A percentile compares a stretch with the other conserved stretches of the same genome.
phyloP scores from a whole-genome alignment of 176 grass and related monocot species.

The Raddia distichophylla region DNA sequence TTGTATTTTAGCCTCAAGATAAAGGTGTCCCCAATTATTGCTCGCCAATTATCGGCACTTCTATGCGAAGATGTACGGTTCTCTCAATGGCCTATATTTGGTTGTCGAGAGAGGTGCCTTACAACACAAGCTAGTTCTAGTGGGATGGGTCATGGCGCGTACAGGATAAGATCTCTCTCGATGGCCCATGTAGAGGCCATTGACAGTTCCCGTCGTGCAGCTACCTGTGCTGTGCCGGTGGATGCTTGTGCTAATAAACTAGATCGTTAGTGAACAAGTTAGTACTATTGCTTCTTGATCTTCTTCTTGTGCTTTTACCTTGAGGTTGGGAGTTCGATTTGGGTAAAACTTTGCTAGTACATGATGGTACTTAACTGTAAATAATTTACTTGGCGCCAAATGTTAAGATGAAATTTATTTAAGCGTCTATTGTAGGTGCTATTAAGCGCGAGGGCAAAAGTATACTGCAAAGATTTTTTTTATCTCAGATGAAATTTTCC shows the following conservation, averaged over 20 bases:
- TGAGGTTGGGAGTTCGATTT: not conserved
- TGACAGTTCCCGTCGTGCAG: constrained; percentile 57
- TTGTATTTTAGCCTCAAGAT: too few relatives aligned
- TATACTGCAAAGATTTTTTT: not conserved
- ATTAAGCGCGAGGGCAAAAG: not conserved
- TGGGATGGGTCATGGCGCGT: too few relatives aligned
- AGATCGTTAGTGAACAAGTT: not conserved
- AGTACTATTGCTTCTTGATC: not conserved
- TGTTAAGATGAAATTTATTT: constrained; percentile 4
- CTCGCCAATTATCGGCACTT: too few relatives aligned
- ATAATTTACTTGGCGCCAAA: not conserved
- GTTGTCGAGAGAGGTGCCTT: too few relatives aligned
- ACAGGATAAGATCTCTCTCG: too few relatives aligned
- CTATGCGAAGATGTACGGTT: too few relatives aligned
- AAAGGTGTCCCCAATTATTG: too few relatives aligned
- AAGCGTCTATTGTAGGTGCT: not conserved
- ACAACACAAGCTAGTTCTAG: too few relatives aligned
- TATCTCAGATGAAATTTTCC: not conserved
- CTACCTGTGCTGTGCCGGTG: constrained; percentile 55
- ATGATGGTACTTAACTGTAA: constrained; percentile 24
- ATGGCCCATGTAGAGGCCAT: too few relatives aligned
- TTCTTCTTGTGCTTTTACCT: not conserved
- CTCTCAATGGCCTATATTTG: too few relatives aligned
- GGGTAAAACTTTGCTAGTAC: constrained; percentile 1
- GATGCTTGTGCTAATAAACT: constrained; percentile 68